Conservation (phyloP, 495 filamentous ascomycete species). For the Talaromyces proteolyticus region DNA sequence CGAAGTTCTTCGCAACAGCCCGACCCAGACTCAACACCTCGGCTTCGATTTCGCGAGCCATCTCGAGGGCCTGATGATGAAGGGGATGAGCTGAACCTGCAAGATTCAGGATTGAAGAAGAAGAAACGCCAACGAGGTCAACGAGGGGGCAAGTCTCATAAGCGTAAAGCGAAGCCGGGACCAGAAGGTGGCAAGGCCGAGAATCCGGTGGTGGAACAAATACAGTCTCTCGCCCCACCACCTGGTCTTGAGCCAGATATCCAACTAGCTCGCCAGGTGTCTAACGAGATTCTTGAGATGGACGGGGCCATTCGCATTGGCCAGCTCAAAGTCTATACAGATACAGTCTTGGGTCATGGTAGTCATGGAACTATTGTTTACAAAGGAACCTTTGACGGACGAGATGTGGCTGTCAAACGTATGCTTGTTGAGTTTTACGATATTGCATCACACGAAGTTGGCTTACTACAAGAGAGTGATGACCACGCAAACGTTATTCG, state of each 20-base stretch:
- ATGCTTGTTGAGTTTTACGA: conserved; percentile 95
- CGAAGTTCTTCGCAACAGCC: neutral
- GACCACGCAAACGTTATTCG: conserved; percentile 95
- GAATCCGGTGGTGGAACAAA: conserved; percentile 32
- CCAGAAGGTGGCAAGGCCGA: conserved; percentile 31
- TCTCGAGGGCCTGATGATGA: conserved; percentile 36
- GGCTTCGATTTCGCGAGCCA: conserved; percentile 39
- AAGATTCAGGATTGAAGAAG: conserved; percentile 52
- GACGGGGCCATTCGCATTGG: conserved; percentile 61
- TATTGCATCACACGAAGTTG: conserved; percentile 90
- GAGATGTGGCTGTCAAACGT: conserved; percentile 91
- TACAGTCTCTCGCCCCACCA: conserved; percentile 30
- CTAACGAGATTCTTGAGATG: conserved; percentile 33
- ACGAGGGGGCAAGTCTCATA: conserved; percentile 72
- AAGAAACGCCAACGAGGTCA: conserved; percentile 79
- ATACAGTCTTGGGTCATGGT: conserved; percentile 68
- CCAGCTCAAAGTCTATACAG: conserved; percentile 65
- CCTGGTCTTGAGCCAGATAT: conserved; percentile 53
- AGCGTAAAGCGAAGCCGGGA: conserved; percentile 50
- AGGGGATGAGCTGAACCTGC: conserved; percentile 24
- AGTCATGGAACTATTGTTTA: conserved; percentile 86
- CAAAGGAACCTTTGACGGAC: conserved; percentile 79
- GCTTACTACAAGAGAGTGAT: conserved; percentile 84
- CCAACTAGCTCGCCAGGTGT: conserved; percentile 29
- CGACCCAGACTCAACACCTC: conserved; percentile 5